These are phyloP conservation scores for Dactylella cylindrospora DNA, from an alignment of 2,329 filamentous ascomycete genomes.

Conservation along the genomic window DNA sequence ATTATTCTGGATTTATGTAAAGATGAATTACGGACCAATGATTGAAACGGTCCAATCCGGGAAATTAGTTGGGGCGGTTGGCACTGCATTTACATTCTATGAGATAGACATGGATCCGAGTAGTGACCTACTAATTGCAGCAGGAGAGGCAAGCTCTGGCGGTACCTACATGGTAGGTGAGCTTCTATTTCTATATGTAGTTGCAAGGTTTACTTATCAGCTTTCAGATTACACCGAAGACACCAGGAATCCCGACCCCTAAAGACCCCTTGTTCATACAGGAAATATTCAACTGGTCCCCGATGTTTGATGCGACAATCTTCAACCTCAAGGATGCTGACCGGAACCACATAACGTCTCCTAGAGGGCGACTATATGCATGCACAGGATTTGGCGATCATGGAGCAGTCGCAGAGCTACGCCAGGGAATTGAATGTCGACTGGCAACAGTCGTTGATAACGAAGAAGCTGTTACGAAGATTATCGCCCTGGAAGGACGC, in stretches of 20 bases:
- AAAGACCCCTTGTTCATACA: slow-evolving; percentile 53
- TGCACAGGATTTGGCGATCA: slow-evolving; percentile 65
- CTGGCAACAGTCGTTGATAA: slow-evolving; percentile 52
- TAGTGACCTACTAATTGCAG: slow-evolving; percentile 76
- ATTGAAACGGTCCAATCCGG: slow-evolving; percentile 29
- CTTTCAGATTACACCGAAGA: slow-evolving; percentile 27
- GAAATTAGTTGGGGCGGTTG: slow-evolving; percentile 66
- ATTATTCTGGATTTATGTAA: slow-evolving; percentile 58
- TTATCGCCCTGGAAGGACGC: slow-evolving; percentile 25
- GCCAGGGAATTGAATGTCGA: slow-evolving; percentile 69
- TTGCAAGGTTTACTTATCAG: neutral
- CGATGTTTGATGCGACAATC: slow-evolving; percentile 56
- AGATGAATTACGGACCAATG: slow-evolving; percentile 18
- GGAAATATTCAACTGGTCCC: slow-evolving; percentile 58
- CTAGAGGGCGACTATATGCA: slow-evolving; percentile 60
- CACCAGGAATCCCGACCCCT: slow-evolving; percentile 49
- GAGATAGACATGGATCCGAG: slow-evolving; percentile 52
- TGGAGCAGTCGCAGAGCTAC: slow-evolving; percentile 68
- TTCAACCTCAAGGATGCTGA: slow-evolving; percentile 50
- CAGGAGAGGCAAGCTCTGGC: slow-evolving; percentile 76
- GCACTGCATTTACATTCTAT: slow-evolving; percentile 73
- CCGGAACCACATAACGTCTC: slow-evolving; percentile 37
- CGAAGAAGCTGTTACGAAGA: slow-evolving; percentile 21
- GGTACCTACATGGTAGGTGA: slow-evolving; percentile 69
- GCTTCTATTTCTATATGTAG: neutral